Evolutionary conservation across 2,329 filamentous ascomycete species (phyloP).

Genomic region (Hypocrella siamensis): DNA sequence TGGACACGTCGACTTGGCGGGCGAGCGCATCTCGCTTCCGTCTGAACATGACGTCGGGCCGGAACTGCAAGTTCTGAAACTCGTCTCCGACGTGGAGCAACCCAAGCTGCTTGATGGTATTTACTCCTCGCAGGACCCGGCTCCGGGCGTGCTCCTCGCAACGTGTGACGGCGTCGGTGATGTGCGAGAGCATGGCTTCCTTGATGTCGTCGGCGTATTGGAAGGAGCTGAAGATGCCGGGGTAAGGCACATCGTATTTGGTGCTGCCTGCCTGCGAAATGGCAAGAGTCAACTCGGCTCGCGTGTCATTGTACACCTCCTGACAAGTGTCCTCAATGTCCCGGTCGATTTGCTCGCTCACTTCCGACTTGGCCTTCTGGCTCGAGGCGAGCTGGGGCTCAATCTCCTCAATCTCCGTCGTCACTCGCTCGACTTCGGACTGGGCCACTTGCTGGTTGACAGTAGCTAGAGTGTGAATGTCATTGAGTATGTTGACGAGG

Average conservation of each 20-base stretch:
- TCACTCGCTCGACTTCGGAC: conserved; percentile 70
- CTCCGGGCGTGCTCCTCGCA: conserved; percentile 79
- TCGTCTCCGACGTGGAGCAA: conserved; percentile 78
- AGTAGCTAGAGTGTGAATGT: conserved; percentile 65
- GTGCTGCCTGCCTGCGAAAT: conserved; percentile 63
- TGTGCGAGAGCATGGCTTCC: conserved; percentile 77
- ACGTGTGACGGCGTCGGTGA: conserved; percentile 58
- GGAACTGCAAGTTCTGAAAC: conserved; percentile 75
- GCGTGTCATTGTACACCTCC: conserved; percentile 73
- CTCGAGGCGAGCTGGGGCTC: conserved; percentile 77
- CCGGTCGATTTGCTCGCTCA: conserved; percentile 66
- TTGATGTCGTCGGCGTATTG: conserved; percentile 90
- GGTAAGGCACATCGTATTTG: conserved; percentile 72
- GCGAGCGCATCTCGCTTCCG: conserved; percentile 67
- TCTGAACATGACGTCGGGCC: conserved; percentile 86
- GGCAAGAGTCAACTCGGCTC: conserved; percentile 56
- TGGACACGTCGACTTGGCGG: conserved; percentile 71
- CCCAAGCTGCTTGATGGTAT: conserved; percentile 75
- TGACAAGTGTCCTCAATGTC: conserved; percentile 75
- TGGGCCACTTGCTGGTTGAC: conserved; percentile 83
- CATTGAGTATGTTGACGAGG: conserved; percentile 79
- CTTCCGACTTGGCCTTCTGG: conserved; percentile 62
- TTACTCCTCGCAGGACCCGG: conserved; percentile 67
- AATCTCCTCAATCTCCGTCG: conserved; percentile 62
- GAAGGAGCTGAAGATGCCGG: conserved; percentile 71